Evolutionary conservation across 2,329 filamentous ascomycete species (phyloP).

Genomic region (Microdochium trichocladiopsis): DNA sequence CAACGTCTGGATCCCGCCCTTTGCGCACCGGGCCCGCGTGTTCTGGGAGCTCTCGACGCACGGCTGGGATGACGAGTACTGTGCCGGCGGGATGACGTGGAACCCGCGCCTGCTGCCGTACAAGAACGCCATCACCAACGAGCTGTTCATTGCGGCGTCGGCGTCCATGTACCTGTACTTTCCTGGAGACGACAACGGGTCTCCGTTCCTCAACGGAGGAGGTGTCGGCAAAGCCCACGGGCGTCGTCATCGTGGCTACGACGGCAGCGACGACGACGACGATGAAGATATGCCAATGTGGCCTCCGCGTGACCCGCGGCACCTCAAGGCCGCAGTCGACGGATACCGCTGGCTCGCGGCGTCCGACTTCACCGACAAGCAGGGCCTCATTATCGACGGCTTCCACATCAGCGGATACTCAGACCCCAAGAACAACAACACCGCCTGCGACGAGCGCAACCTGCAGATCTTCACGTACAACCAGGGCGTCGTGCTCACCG

Average conservation of each 20-base stretch:
- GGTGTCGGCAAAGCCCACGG: neutral
- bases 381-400: slow-evolving; percentile 77
- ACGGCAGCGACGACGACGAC: slow-evolving; percentile 2
- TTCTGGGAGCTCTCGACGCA: slow-evolving; percentile 77
- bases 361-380: slow-evolving; percentile 72
- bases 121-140: slow-evolving; percentile 95
- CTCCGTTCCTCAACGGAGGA: slow-evolving; percentile 49
- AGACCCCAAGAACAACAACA: slow-evolving; percentile 54
- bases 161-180: slow-evolving; percentile 87
- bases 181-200: slow-evolving; percentile 68
- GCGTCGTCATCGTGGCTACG: neutral
- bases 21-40: slow-evolving; percentile 73
- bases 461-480: slow-evolving; percentile 95
- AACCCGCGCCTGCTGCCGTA: slow-evolving; percentile 74
- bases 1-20: slow-evolving; percentile 64
- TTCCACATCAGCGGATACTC: slow-evolving; percentile 72
- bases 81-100: slow-evolving; percentile 87
- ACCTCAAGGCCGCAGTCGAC: slow-evolving; percentile 66
- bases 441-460: slow-evolving; percentile 71
- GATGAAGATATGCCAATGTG: slow-evolving; percentile 21
- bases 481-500: slow-evolving; percentile 82
- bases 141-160: slow-evolving; percentile 80
- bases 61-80: slow-evolving; percentile 78
- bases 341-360: slow-evolving; percentile 74
- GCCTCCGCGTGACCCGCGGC: slow-evolving; percentile 46